Conservation (phyloP, 768 basidiomycete species). For the Pholiota conissans region DNA sequence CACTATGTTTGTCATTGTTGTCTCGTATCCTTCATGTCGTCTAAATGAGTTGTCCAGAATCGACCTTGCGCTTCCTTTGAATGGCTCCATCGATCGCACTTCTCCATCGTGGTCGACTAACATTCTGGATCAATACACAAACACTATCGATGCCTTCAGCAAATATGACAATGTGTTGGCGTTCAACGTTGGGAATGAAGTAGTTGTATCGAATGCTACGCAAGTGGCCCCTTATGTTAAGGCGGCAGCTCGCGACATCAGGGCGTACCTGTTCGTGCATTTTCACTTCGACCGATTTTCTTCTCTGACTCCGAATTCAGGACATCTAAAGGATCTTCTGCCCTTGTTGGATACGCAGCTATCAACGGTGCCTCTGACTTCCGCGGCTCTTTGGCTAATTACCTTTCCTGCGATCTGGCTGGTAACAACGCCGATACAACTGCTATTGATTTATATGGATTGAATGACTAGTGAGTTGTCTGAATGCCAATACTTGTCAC, state of each 20-base stretch:
- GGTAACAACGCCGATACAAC: conserved; percentile 51
- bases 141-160: conserved; percentile 76
- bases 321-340: conserved; percentile 59
- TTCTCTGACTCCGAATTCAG: conserved; percentile 32
- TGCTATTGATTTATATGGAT: conserved; percentile 82
- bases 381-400: conserved; percentile 70
- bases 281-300: not conserved
- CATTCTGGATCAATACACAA: conserved; percentile 74
- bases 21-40: not conserved
- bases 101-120: conserved; percentile 80
- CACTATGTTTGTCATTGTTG: conserved; percentile 64
- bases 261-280: conserved; percentile 73
- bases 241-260: conserved; percentile 87
- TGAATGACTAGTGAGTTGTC: conserved; percentile 78
- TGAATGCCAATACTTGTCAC: not conserved
- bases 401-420: conserved; percentile 73
- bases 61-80: conserved; percentile 81
- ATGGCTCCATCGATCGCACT: conserved; percentile 79
- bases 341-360: conserved; percentile 82
- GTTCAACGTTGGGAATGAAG: conserved; percentile 91
- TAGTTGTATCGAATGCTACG: conserved; percentile 52
- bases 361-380: conserved; percentile 72
- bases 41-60: conserved; percentile 49
- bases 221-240: conserved; percentile 79
- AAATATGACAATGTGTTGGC: conserved; percentile 90